Base-by-base conservation (phyloP, 441 rosid genomes). In the Metrosideros polymorpha region DNA sequence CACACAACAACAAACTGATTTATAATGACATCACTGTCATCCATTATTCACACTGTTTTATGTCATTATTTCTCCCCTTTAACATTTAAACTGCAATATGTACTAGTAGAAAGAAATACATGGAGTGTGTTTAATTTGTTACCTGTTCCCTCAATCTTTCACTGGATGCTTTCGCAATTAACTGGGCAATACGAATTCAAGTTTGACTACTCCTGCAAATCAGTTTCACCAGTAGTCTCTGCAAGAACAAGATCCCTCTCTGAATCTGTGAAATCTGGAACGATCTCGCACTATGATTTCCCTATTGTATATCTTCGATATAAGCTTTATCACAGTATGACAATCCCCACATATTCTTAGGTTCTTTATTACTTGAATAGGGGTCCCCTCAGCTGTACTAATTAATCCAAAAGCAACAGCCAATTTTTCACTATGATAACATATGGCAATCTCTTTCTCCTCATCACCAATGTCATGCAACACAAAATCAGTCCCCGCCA, bases 381-480 rank as follows among this genome's bases (percentile, higher is more conserved):
- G 94, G 51, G 85, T 84, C 71, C 92, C 90, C 75, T 93, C 92
- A 9, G 88, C 84, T 24, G 71, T 88, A 84, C 90, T 90, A 79
- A 96, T 92, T 91, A 97, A 92, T 77, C 98, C 97, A 85, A 91
- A 97, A 18, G 97, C 95, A 87, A 96, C 97, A 55, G 98, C 98
- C 90, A 97, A 79, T 89, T 97, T 97, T 93, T 96, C 98, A 84
- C 98, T 96, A 57, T 96, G 99, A 90, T 93, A 92, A 39, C 89
- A 92, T 88, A 95, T 59, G 52, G 92, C 98, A 57, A 93, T 93
- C 92, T 93, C 98, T 90, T 95, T 95, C 89, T 97, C 98, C 87
- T 97, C 99, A 53, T 95, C 96, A 63, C 95, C 98, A 84, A 96
- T 93, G 89, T 97, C 98, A 90, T 97, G 98, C 90, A 95, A 87